These are phyloP conservation scores for Castanopsis chinensis DNA, from an alignment of 306 rosid species.

Conservation along the genomic window DNA sequence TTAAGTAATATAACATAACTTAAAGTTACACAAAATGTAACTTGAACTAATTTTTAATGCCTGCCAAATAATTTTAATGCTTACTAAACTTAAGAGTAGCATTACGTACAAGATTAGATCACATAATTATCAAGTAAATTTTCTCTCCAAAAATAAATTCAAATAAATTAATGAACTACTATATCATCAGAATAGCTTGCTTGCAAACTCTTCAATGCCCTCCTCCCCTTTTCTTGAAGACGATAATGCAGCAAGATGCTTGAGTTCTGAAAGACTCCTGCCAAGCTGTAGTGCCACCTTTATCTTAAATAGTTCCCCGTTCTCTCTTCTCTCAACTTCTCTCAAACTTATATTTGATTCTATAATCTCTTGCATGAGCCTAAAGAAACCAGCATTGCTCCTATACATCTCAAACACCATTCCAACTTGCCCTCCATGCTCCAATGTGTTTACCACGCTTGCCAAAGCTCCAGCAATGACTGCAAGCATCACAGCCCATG, in stretches of 20 bases:
- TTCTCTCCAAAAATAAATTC: not conserved
- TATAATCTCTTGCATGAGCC: slow-evolving; percentile 62
- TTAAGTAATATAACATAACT: too few relatives aligned
- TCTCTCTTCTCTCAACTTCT: slow-evolving; percentile 52
- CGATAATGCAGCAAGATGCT: slow-evolving; percentile 40
- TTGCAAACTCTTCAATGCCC: slow-evolving; percentile 47
- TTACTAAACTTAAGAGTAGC: too few relatives aligned
- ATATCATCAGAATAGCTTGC: slow-evolving; percentile 59
- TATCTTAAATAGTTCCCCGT: slow-evolving; percentile 59
- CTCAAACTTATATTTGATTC: slow-evolving; percentile 42
- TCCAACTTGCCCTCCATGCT: slow-evolving; percentile 87
- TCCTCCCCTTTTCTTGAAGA: slow-evolving; percentile 4
- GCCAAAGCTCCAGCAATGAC: slow-evolving; percentile 67
- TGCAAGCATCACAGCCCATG: slow-evolving; percentile 52
- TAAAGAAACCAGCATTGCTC: slow-evolving; percentile 50
- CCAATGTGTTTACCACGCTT: slow-evolving; percentile 52
- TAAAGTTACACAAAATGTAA: too few relatives aligned
- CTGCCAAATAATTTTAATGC: too few relatives aligned
- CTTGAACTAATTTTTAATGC: too few relatives aligned
- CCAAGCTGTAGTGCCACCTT: slow-evolving; percentile 67
- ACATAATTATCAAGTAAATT: not conserved
- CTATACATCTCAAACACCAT: slow-evolving; percentile 83
- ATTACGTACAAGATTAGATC: not conserved
- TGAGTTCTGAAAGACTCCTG: slow-evolving; percentile 58
- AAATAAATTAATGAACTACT: not conserved